Percentiles rank a stretch among this genome's conserved stretches.
Conservation (phyloP, 2,329 filamentous ascomycete species). For the Colletotrichum plurivorum region DNA sequence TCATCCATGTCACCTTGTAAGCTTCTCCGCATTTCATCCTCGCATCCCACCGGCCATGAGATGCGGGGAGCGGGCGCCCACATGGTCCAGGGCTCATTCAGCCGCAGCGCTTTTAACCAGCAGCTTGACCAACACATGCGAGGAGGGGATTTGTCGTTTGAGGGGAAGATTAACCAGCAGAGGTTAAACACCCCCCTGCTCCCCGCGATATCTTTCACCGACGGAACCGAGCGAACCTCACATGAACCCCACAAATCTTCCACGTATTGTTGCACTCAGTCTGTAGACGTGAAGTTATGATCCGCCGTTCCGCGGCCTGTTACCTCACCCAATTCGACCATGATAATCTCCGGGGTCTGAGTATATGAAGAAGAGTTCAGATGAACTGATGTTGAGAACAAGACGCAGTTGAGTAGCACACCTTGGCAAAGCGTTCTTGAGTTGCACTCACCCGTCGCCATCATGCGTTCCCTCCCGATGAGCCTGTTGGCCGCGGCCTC, state of each 20-base stretch:
- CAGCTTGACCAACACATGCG: constrained; percentile 1
- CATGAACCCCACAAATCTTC: constrained; percentile 34
- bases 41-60: constrained; percentile 1
- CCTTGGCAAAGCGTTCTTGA: not conserved
- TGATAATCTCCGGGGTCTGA: not conserved
- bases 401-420: not conserved
- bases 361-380: constrained; percentile 16
- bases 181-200: not conserved
- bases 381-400: not conserved
- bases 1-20: not conserved
- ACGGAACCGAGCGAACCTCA: constrained; percentile 18
- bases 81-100: constrained; percentile 6
- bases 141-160: not conserved
- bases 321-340: constrained; percentile 5
- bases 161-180: not conserved
- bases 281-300: not conserved
- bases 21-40: constrained; percentile 19
- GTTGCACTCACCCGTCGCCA: not conserved
- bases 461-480: constrained; percentile 10
- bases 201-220: constrained; percentile 30
- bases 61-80: constrained; percentile 9
- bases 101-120: constrained; percentile 14
- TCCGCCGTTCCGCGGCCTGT: not conserved
- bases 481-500: constrained; percentile 18
- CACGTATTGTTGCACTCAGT: constrained; percentile 29